Percentiles rank a stretch among this genome's conserved stretches.
Conservation (phyloP, 2,329 filamentous ascomycete genomes). For the Calonectria pseudoturangicola region DNA sequence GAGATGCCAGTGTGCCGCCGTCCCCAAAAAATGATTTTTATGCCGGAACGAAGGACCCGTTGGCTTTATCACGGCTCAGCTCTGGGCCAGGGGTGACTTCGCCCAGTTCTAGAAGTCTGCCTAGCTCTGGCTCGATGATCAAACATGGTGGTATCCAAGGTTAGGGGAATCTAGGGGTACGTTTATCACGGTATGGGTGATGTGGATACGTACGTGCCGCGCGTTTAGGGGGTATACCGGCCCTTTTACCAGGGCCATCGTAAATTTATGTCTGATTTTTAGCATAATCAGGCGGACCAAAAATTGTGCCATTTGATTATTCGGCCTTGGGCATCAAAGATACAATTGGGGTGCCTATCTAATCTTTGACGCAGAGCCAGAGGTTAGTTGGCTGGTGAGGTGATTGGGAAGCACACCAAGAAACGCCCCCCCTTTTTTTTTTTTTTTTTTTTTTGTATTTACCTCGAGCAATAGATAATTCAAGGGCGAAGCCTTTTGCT, state of each 20-base stretch:
- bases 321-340: background rate
- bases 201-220: background rate
- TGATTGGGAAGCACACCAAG: background rate
- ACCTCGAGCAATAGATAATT: background rate
- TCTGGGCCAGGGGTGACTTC: background rate
- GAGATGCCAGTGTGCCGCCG: background rate
- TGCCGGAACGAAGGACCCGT: background rate
- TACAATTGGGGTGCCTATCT: background rate
- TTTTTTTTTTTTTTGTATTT: background rate
- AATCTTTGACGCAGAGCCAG: background rate
- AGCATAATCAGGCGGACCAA: background rate
- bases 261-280: background rate
- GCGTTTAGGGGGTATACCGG: background rate
- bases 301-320: background rate
- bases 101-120: background rate
- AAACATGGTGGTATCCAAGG: background rate
- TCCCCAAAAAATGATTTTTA: too few species aligned
- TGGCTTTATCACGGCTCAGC: background rate
- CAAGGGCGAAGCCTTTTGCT: background rate
- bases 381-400: background rate
- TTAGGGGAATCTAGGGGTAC: background rate
- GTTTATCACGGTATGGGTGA: background rate
- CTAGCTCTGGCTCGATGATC: background rate
- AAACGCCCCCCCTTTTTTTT: background rate
- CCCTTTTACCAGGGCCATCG: background rate